Evolutionary conservation across 768 basidiomycete genomes (phyloP), one percentile per base, ranked within the genome.

Genomic region (Tulasnella sp.): DNA sequence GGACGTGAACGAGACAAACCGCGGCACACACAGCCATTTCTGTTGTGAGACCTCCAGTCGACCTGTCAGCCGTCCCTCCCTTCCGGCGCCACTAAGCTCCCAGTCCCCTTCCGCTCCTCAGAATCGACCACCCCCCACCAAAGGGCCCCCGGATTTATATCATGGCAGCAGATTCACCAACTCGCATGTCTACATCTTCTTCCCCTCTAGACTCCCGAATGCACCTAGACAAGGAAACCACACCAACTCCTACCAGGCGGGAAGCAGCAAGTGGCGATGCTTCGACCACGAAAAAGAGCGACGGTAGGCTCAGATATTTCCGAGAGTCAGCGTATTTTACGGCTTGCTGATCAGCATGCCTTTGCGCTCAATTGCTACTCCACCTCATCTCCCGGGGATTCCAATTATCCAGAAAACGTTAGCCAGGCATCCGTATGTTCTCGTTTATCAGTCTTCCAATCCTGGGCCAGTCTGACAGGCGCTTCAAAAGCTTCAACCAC

Each of bases 1-100:
- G n/a, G n/a, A 49, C 49, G 22, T 19, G 58, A 64, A 9, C 3
- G 58, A 64, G 58, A 64, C 58, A 64, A 64, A 64, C 58, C 58
- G 58, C 58, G 58, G 58, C 58, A 64, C 58, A 64, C 58, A 64
- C 58, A 64, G 58, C 58, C 58, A 64, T 64, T 64, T 64, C 58
- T 64, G 58, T 64, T 64, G n/a, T 34, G 22, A 64, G 58, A 25
- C 58, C 15, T 64, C 31, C 58, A 64, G 31, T 64, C 58, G 58
- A 64, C 58, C 58, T 64, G 58, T 64, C 58, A 64, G 58, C 58
- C 58, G 58, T 64, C 58, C 31, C 58, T 64, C 58, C 58, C 58
- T 64, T 64, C 58, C 58, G 58, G 58, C 58, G 58, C 58, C 58
- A 64, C 58, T 29, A n/a, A 64, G 58, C 58, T 64, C 31, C 49